These are phyloP conservation scores for Pseudoperonospora humuli DNA, from an alignment of 352 stramenopile species.

Conservation along the genomic window DNA sequence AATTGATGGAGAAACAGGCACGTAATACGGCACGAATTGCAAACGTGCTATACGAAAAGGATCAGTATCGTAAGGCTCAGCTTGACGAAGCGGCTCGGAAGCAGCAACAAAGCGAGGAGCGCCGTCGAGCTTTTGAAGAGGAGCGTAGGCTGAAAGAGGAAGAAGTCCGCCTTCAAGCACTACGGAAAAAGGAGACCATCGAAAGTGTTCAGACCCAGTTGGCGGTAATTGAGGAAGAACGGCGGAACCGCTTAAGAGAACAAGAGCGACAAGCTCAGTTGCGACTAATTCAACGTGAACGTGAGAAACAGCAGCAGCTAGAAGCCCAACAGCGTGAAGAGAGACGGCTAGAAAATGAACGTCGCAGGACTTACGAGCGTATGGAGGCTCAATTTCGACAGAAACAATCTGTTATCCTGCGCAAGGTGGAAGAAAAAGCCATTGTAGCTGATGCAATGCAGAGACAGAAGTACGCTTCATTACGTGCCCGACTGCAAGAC, in stretches of 20 bases:
- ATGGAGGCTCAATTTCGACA: constrained; percentile 53
- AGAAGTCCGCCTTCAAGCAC: constrained; percentile 34
- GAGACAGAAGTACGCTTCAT: constrained; percentile 38
- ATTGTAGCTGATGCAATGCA: constrained; percentile 41
- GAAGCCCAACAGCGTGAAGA: constrained; percentile 55
- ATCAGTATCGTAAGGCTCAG: constrained; percentile 32
- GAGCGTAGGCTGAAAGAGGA: constrained; percentile 45
- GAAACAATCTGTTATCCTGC: constrained; percentile 32
- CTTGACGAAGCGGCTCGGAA: constrained; percentile 47
- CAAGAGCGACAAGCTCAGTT: constrained; percentile 37
- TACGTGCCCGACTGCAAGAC: constrained; percentile 50
- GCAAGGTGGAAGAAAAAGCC: constrained; percentile 50
- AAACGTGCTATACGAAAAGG: constrained; percentile 54
- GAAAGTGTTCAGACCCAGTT: constrained; percentile 55
- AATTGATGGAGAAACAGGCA: constrained; percentile 51
- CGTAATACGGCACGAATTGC: constrained; percentile 60
- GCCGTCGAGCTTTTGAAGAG: constrained; percentile 33
- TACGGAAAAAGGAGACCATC: constrained; percentile 55
- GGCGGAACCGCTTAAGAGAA: too few species aligned
- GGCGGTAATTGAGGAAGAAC: constrained; percentile 42
- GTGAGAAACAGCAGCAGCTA: constrained; percentile 35
- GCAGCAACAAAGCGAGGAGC: constrained; percentile 55
- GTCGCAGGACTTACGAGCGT: constrained; percentile 41
- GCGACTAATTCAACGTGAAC: constrained; percentile 34
- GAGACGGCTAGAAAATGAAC: constrained; percentile 38